Conservation (phyloP, 805 yeast species). For the Suhomyces emberorum region DNA sequence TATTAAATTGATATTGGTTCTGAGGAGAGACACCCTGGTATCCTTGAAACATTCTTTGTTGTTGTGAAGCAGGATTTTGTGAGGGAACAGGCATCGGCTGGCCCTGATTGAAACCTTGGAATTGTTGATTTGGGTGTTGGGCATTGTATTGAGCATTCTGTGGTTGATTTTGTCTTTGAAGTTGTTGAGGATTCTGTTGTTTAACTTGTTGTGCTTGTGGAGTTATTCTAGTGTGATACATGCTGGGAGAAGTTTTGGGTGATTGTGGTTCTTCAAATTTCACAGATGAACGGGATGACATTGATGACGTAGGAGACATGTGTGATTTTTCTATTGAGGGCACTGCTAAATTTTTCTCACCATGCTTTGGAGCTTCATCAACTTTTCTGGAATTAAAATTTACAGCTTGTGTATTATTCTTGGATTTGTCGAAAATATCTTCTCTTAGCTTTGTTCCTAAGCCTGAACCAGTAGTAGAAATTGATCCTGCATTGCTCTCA, state of each 20-base stretch:
- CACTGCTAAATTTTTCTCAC: conserved; percentile 8
- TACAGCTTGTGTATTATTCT: too few species aligned
- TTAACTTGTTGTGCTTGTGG: conserved; percentile 6
- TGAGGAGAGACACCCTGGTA: conserved; percentile 10
- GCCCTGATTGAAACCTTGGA: not conserved
- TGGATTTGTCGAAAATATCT: conserved; percentile 33
- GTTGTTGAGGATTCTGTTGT: conserved; percentile 10
- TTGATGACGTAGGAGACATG: conserved; percentile 35
- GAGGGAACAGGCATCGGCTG: not conserved
- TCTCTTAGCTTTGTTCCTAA: conserved; percentile 26
- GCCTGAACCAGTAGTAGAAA: conserved; percentile 1
- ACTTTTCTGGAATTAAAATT: conserved; percentile 13
- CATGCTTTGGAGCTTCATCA: conserved; percentile 12
- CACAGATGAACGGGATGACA: conserved; percentile 30
- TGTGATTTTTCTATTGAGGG: conserved; percentile 8
- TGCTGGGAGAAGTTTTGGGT: conserved; percentile 37
- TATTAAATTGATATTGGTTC: conserved; percentile 11
- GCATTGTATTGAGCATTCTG: conserved; percentile 4
- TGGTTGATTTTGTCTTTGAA: conserved; percentile 1
- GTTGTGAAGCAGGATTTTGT: conserved; percentile 2
- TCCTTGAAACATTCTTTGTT: conserved; percentile 9
- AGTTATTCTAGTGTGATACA: conserved; percentile 10
- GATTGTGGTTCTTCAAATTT: conserved; percentile 38
- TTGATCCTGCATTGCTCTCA: conserved; percentile 2
- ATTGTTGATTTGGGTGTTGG: conserved; percentile 6